A percentile compares a stretch with the other conserved stretches of the same genome.
Evolutionary conservation across 257 asterid species (phyloP).

Genomic region (Capsicum baccatum): DNA sequence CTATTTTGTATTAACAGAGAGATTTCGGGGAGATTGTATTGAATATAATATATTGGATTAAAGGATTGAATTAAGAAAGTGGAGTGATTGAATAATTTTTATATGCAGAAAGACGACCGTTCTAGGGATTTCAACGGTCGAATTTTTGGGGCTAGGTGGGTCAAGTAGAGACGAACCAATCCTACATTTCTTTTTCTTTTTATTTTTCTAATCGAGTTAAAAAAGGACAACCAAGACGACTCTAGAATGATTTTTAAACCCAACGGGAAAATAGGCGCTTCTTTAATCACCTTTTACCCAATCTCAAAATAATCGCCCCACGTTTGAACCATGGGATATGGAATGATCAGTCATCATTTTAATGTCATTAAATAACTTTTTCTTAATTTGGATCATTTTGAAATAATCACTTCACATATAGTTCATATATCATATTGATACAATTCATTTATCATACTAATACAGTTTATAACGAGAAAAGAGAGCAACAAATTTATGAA

Average conservation of each 20-base stretch:
- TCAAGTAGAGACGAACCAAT: slow-evolving; percentile 20
- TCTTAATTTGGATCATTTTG: too few species aligned
- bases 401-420: too few species aligned
- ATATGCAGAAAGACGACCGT: slow-evolving; percentile 35
- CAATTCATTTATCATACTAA: too few species aligned
- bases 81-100: too few species aligned
- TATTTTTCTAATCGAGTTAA: background rate
- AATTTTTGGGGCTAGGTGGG: slow-evolving; percentile 20
- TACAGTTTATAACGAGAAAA: too few species aligned
- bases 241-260: background rate
- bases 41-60: slow-evolving; percentile 5
- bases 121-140: slow-evolving; percentile 42
- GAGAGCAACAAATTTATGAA: too few species aligned
- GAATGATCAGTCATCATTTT: too few species aligned
- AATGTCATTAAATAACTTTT: too few species aligned
- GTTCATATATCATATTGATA: too few species aligned
- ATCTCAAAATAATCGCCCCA: too few species aligned
- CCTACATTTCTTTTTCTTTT: background rate
- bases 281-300: too few species aligned
- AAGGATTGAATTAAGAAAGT: background rate
- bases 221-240: slow-evolving; percentile 8
- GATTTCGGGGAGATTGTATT: background rate
- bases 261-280: background rate
- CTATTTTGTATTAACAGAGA: background rate
- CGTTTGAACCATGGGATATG: too few species aligned